Evolutionary conservation across 1,284 basidiomycete species (phyloP).

Genomic region (Trichosporon sp.): DNA sequence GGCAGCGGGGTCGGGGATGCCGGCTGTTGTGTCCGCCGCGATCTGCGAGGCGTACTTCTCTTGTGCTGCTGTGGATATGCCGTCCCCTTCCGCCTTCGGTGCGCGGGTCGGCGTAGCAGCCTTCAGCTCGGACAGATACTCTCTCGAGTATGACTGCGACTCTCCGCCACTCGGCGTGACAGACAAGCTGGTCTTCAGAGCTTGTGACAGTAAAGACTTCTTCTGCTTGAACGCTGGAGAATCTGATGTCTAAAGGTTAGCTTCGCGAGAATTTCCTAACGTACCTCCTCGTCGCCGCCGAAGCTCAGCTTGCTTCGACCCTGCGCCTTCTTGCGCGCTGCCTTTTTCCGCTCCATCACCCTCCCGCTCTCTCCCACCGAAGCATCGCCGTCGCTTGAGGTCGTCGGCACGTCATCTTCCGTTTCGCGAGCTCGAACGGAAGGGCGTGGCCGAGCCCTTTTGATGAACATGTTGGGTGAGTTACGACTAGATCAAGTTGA

Average conservation of each 20-base stretch:
- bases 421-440: constrained; percentile 44
- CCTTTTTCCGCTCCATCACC: constrained; percentile 52
- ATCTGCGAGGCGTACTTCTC: constrained; percentile 53
- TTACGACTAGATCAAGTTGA: neutral
- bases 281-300: constrained; percentile 67
- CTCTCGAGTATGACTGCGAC: constrained; percentile 65
- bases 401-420: constrained; percentile 39
- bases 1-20: constrained; percentile 74
- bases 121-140: constrained; percentile 79
- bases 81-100: constrained; percentile 42
- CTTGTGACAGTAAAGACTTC: constrained; percentile 55
- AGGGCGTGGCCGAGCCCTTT: constrained; percentile 50
- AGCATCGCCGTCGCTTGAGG: constrained; percentile 32
- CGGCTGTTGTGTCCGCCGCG: constrained; percentile 58
- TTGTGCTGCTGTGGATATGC: constrained; percentile 39
- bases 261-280: neutral
- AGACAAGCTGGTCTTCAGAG: constrained; percentile 39
- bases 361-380: constrained; percentile 37
- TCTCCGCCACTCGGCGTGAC: constrained; percentile 29
- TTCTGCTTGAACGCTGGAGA: constrained; percentile 50
- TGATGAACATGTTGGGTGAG: constrained; percentile 49
- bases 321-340: constrained; percentile 40
- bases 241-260: constrained; percentile 31
- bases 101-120: constrained; percentile 72
- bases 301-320: constrained; percentile 67